phyloP scores from a whole-genome alignment of 331 rosid species.

The Erythrophleum ivorense region DNA sequence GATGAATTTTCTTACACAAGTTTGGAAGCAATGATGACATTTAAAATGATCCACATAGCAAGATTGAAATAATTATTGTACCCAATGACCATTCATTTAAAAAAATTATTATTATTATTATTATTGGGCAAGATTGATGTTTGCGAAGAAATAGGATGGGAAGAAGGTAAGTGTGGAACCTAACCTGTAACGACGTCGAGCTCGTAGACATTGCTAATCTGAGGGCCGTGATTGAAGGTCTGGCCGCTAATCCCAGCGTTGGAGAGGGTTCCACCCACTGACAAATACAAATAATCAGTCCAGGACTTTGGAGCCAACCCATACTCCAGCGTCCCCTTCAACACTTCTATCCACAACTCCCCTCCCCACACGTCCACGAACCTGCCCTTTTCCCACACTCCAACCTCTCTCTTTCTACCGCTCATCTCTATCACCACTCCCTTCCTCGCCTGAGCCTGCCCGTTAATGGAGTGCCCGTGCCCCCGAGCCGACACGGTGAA shows the following conservation, averaged over 20 bases:
- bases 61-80: no score
- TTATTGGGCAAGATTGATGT: neutral
- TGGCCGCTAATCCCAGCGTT: slow-evolving; percentile 97
- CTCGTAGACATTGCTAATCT: slow-evolving; percentile 71
- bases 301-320: slow-evolving; percentile 92
- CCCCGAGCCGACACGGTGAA: slow-evolving; percentile 86
- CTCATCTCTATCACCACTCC: slow-evolving; percentile 87
- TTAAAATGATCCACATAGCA: no score
- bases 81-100: no score
- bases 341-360: slow-evolving; percentile 79
- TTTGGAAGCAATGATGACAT: no score
- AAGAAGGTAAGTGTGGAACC: neutral
- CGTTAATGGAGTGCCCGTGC: slow-evolving; percentile 94
- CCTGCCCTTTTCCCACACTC: slow-evolving; percentile 54
- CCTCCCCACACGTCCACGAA: slow-evolving; percentile 97
- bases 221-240: slow-evolving; percentile 94
- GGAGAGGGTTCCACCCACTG: slow-evolving; percentile 96
- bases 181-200: slow-evolving; percentile 95
- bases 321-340: slow-evolving; percentile 57
- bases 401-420: slow-evolving; percentile 8
- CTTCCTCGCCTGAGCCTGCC: slow-evolving; percentile 67
- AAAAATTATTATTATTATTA: no score
- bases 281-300: slow-evolving; percentile 90
- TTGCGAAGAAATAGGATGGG: neutral
- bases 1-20: no score